phyloP scores from a whole-genome alignment of 176 grass and related monocot species.

The Oryza meyeriana region DNA sequence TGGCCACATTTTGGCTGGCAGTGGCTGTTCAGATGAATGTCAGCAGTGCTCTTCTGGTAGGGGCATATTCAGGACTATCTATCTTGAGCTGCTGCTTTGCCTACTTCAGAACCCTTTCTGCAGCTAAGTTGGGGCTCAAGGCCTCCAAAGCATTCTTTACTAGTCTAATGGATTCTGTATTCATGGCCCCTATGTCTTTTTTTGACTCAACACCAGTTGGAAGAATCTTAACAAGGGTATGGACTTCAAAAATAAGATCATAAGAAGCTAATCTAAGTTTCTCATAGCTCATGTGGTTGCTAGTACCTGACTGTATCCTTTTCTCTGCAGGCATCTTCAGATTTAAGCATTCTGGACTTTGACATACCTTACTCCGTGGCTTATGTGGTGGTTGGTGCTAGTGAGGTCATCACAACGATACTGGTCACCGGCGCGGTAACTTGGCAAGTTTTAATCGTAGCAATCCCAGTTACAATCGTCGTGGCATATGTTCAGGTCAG shows the following conservation, averaged over 20 bases:
- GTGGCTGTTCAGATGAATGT: slow-evolving; percentile 64
- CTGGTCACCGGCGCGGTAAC: slow-evolving; percentile 70
- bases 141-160: slow-evolving; percentile 90
- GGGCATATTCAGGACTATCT: slow-evolving; percentile 70
- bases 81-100: slow-evolving; percentile 59
- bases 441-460: slow-evolving; percentile 82
- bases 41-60: slow-evolving; percentile 55
- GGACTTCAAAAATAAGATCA: slow-evolving; percentile 3
- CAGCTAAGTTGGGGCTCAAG: slow-evolving; percentile 58
- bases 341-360: slow-evolving; percentile 91
- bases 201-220: slow-evolving; percentile 94
- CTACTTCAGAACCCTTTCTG: slow-evolving; percentile 56
- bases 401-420: slow-evolving; percentile 45
- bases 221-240: slow-evolving; percentile 90
- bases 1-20: slow-evolving; percentile 76
- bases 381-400: slow-evolving; percentile 45
- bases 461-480: slow-evolving; percentile 59
- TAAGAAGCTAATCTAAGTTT: background rate
- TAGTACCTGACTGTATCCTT: background rate
- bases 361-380: slow-evolving; percentile 91
- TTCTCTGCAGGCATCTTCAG: slow-evolving; percentile 79
- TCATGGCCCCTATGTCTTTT: slow-evolving; percentile 91
- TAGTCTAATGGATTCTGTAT: slow-evolving; percentile 74
- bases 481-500: slow-evolving; percentile 73
- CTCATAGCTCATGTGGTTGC: background rate